These are phyloP conservation scores for Seiridium unicorne DNA, from an alignment of 2,329 filamentous ascomycete genomes.

Conservation along the genomic window DNA sequence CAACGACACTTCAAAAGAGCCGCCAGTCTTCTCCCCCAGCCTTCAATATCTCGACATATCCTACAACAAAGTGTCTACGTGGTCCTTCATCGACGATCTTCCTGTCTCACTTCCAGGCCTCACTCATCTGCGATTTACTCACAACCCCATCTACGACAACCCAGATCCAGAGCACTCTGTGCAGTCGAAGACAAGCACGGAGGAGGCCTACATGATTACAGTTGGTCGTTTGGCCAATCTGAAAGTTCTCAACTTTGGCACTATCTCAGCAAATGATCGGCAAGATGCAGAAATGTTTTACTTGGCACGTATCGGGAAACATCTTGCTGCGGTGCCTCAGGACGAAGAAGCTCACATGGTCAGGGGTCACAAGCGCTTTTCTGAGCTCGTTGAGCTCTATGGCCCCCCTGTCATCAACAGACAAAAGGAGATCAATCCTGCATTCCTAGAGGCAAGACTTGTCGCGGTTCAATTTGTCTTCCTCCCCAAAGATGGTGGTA, in stretches of 20 bases:
- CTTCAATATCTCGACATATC: constrained; percentile 71
- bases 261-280: constrained; percentile 71
- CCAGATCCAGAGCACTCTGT: constrained; percentile 32
- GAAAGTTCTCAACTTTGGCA: constrained; percentile 69
- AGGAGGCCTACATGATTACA: constrained; percentile 88
- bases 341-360: constrained; percentile 54
- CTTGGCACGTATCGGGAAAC: constrained; percentile 76
- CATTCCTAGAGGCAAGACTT: constrained; percentile 78
- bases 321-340: constrained; percentile 62
- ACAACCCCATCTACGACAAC: constrained; percentile 79
- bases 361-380: constrained; percentile 67
- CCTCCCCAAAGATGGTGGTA: constrained; percentile 11
- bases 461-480: constrained; percentile 59
- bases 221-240: constrained; percentile 71
- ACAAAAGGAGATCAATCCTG: constrained; percentile 62
- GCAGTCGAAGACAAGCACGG: constrained; percentile 42
- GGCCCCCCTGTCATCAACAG: constrained; percentile 67
- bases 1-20: constrained; percentile 22
- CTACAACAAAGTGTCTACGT: constrained; percentile 66
- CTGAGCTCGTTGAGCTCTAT: constrained; percentile 71
- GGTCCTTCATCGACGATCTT: constrained; percentile 73
- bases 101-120: constrained; percentile 69
- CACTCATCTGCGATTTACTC: constrained; percentile 71
- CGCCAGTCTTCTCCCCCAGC: constrained; percentile 49
- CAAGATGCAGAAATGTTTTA: constrained; percentile 93